These are phyloP conservation scores for Prillingera fragicola DNA, from an alignment of 1,284 basidiomycete genomes.

Conservation along the genomic window DNA sequence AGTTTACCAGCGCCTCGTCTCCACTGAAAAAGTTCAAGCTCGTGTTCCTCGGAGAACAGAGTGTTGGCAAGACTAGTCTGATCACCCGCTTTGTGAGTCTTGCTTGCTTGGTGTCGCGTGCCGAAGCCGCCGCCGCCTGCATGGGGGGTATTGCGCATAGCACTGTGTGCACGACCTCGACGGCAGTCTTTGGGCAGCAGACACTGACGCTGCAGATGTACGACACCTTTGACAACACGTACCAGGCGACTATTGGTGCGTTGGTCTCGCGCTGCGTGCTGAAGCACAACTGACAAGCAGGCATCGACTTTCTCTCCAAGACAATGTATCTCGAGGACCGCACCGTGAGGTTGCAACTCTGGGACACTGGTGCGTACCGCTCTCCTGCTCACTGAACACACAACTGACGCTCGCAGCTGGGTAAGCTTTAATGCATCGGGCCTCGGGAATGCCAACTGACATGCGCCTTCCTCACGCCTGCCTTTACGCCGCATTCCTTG, in stretches of 20 bases:
- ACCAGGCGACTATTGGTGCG: conserved; percentile 90
- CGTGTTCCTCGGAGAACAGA: conserved; percentile 86
- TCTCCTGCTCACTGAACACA: background rate
- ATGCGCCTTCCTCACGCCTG: background rate
- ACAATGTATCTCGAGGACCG: conserved; percentile 99
- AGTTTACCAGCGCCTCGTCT: conserved; percentile 33
- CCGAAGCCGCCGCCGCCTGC: background rate
- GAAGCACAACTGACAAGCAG: conserved; percentile 20
- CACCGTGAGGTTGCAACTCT: conserved; percentile 93
- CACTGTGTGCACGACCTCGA: too few species aligned
- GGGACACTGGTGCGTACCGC: conserved; percentile 79
- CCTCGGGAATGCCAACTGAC: too few species aligned
- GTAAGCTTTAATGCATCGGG: too few species aligned
- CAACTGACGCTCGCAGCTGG: conserved; percentile 26
- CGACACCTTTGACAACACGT: conserved; percentile 99
- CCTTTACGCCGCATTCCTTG: background rate
- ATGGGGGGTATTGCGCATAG: background rate
- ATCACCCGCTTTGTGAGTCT: conserved; percentile 73
- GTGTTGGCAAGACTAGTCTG: conserved; percentile 92
- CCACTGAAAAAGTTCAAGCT: conserved; percentile 94
- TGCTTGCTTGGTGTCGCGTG: background rate
- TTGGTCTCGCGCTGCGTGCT: background rate
- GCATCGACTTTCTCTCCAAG: conserved; percentile 99
- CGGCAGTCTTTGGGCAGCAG: background rate
- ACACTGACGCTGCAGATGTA: conserved; percentile 69